Evolutionary conservation across 345 rosid genomes (phyloP), one percentile per base, ranked within the genome.

Genomic region (Citrus sp.): DNA sequence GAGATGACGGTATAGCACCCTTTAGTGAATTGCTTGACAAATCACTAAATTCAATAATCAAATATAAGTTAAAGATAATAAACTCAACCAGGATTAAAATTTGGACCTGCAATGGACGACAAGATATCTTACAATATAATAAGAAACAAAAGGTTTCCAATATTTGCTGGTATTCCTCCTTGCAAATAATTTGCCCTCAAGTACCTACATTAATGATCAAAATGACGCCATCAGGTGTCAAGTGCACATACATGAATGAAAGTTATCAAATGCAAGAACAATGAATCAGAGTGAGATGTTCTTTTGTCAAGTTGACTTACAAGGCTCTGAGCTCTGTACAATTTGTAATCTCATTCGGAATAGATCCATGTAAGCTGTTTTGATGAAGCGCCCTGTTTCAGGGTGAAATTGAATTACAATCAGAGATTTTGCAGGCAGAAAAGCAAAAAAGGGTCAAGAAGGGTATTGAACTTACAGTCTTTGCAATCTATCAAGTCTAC

Each of bases 171-270:
- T 67, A 95, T 90, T 76, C 92, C 97, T 42, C 99, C 99, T 86
- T 93, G 97, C 14, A 95, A 90, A 87, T 86, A 95, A 85, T 93
- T 95, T 76, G 87, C 97, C 73, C 97, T 90, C 88, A 95, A 83
- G 78, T 93, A 95, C 87, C 99, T 95, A 80, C 19, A 82, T 0
- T 72, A 13, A 81, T 32, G 46, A 25, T 37, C 71, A 80, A 46
- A 46, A 46, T 69, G 27, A 27, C 63, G 73, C 49, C 80, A 75
- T 62, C 75, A 19, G 28, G 34, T 28, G 6, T 42, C 51, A 54
- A 40, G 42, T 21, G 55, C 67, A 42, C 40, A 60, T 7, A 38
- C 22, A 40, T 28, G 27, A 25, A 25, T 2, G 25, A 13, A 61
- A 63, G 34, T 25, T 9, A 6, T 12, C 3, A 63, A 63, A 63